A percentile compares a stretch with the other conserved stretches of the same genome.
Conservation (phyloP, 306 rosid species). For the Glycine soja region DNA sequence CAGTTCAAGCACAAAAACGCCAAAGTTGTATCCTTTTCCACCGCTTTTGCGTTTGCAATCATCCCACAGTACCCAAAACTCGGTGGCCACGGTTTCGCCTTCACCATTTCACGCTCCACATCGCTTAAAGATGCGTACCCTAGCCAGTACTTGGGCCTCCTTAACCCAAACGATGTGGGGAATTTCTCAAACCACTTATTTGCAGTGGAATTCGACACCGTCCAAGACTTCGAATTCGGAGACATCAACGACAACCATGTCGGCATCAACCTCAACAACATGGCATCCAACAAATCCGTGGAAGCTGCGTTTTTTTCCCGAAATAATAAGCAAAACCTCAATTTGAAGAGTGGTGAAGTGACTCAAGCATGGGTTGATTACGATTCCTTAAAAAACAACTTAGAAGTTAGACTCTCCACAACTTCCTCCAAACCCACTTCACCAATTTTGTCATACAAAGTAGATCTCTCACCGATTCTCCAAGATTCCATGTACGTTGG, state of each 20-base stretch:
- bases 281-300: constrained; percentile 60
- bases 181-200: constrained; percentile 61
- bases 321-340: constrained; percentile 32
- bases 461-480: constrained; percentile 61
- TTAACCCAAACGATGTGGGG: constrained; percentile 56
- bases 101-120: constrained; percentile 53
- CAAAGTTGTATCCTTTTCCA: constrained; percentile 53
- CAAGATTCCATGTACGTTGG: constrained; percentile 65
- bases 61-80: constrained; percentile 48
- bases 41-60: constrained; percentile 55
- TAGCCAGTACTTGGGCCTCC: constrained; percentile 61
- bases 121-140: constrained; percentile 46
- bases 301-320: constrained; percentile 40
- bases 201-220: constrained; percentile 67
- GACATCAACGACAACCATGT: constrained; percentile 72
- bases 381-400: constrained; percentile 40
- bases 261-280: constrained; percentile 58
- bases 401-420: constrained; percentile 60
- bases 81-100: constrained; percentile 64
- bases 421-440: constrained; percentile 55
- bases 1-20: constrained; percentile 44
- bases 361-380: constrained; percentile 69
- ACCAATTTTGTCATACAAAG: constrained; percentile 52
- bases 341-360: constrained; percentile 56
- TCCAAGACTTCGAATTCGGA: constrained; percentile 53